Base-by-base conservation (phyloP, 163 green algal species). In the Volvox carteri region DNA sequence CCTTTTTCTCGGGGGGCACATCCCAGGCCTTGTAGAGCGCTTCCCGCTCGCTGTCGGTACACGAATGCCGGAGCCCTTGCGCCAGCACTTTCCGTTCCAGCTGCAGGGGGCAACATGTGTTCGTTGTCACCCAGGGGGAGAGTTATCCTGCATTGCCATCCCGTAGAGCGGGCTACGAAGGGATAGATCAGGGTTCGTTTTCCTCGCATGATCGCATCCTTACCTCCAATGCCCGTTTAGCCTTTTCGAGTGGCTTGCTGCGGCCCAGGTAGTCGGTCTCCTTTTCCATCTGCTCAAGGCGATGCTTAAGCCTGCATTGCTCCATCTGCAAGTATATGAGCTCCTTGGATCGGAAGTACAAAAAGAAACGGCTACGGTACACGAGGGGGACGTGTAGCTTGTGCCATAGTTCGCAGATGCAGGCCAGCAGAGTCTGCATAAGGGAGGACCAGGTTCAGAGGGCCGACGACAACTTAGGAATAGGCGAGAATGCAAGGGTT, bases 291-390 rank as follows among this genome's bases (percentile, higher is more conserved):
- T 88, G 83, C 50, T 87, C 33, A 28, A 80, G 35, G 21, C 81
- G 81, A 33, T 87, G 46, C 39, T 72, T 77, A 0, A 91, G 67
- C 12, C 86, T 28, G 54, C 78, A 73, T 28, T 79, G 72, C 88
- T 95, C 93, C 21, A 94, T 93, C 79, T 96, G 92, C 39, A 93
- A 93, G 85, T 96, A 96, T 78, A 96, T 95, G 25, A 93, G 76
- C 86, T 96, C 93, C 28, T 92, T 85, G 41, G 90, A 91, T 30
- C 91, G 70, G 84, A 96, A 95, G 18, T 83, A 79, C 41, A 95
- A 83, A 54, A 92, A 95, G 90, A 96, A 96, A 48, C 93, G 90
- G 30, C 89, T 94, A 62, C 94, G 92, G 90, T 96, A 94, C 25
- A 92, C 70, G 21, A 97, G 89, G 75, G 94, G 93, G 19, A 96